Conservation (phyloP, 2,329 filamentous ascomycete species). For the Penicillium sp. region DNA sequence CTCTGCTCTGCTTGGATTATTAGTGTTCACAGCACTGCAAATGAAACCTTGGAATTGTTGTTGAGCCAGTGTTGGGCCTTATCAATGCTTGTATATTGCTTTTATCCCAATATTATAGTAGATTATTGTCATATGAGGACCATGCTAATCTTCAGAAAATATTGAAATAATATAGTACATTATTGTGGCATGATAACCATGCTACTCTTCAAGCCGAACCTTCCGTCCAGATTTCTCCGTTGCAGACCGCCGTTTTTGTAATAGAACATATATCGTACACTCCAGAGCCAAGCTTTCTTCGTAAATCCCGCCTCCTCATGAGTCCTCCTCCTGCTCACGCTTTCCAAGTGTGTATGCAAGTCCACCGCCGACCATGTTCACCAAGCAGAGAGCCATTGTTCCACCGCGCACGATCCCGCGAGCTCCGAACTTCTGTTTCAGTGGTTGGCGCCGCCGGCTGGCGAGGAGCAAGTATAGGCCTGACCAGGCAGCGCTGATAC, state of each 20-base stretch:
- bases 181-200: not conserved
- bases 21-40: too few species aligned
- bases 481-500: conserved; percentile 65
- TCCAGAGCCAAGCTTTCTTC: not conserved
- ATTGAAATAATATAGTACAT: not conserved
- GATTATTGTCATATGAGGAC: too few species aligned
- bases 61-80: not conserved
- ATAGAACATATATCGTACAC: conserved; percentile 10
- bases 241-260: not conserved
- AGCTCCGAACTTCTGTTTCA: conserved; percentile 48
- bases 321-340: conserved; percentile 39
- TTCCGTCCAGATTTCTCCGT: not conserved
- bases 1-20: not conserved
- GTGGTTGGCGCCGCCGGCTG: conserved; percentile 52
- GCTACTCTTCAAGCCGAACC: not conserved
- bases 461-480: conserved; percentile 66
- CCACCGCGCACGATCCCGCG: conserved; percentile 47
- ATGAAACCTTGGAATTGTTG: not conserved
- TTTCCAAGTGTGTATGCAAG: conserved; percentile 48
- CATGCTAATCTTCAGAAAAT: not conserved
- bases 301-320: not conserved
- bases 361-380: conserved; percentile 49
- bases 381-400: conserved; percentile 48
- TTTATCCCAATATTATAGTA: not conserved
- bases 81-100: not conserved